Evolutionary conservation across 345 rosid genomes (phyloP).

Genomic region (Isatis tinctoria): DNA sequence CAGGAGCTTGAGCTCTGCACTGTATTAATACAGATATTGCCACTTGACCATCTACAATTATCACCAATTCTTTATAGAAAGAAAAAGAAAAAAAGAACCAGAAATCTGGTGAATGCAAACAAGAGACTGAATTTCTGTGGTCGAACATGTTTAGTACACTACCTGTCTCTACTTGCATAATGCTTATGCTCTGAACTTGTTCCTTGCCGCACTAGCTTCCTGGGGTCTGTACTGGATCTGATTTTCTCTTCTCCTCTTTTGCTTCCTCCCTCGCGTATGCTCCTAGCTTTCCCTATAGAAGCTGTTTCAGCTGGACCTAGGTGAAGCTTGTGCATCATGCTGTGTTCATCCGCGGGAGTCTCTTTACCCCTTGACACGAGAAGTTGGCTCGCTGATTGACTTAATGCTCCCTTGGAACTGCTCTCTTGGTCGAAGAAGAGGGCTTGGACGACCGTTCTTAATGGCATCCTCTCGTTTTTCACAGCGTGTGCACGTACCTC

Average conservation of each 20-base stretch:
- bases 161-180: constrained; percentile 5
- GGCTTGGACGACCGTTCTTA: constrained; percentile 92
- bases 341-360: not conserved
- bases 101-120: constrained; percentile 12
- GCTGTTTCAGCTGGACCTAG: constrained; percentile 27
- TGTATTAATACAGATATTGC: constrained; percentile 14
- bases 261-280: constrained; percentile 15
- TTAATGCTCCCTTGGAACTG: constrained; percentile 29
- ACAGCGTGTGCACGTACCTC: constrained; percentile 89
- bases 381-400: constrained; percentile 6
- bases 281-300: constrained; percentile 20
- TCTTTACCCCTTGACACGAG: constrained; percentile 24
- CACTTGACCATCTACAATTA: constrained; percentile 23
- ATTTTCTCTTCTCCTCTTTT: constrained; percentile 8
- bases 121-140: constrained; percentile 3
- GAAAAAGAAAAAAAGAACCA: not conserved
- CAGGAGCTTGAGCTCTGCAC: constrained; percentile 25
- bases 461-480: constrained; percentile 87
- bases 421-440: constrained; percentile 88
- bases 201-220: constrained; percentile 18
- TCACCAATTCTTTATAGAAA: not conserved
- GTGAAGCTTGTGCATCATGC: constrained; percentile 24
- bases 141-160: not conserved
- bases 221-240: constrained; percentile 20
- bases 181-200: constrained; percentile 7